Conservation (phyloP, 179 eudicot genomes). For the Sideroxylon spinosum region DNA sequence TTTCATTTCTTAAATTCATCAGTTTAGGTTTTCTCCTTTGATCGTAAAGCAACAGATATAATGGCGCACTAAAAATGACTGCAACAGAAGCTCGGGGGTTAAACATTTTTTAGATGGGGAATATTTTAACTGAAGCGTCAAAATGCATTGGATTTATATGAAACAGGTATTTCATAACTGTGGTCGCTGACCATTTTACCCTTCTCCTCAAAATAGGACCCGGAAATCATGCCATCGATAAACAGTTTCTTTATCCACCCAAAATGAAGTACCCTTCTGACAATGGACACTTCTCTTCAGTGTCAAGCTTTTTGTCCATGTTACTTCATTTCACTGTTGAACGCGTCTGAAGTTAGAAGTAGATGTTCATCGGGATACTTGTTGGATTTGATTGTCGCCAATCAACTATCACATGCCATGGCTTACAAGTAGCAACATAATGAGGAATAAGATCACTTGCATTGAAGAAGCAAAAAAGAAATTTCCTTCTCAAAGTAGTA, state of each 20-base stretch:
- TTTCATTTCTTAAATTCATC: background rate
- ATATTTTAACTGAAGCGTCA: background rate
- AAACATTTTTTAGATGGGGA: background rate
- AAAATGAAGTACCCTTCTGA: constrained; percentile 10
- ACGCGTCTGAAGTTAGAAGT: background rate
- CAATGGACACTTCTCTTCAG: background rate
- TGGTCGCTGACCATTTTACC: constrained; percentile 43
- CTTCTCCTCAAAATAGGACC: constrained; percentile 50
- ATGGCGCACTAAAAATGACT: background rate
- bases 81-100: background rate
- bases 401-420: constrained; percentile 55
- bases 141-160: background rate
- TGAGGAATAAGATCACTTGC: constrained; percentile 54
- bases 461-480: too few relatives aligned
- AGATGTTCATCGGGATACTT: constrained; percentile 14
- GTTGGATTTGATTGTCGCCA: constrained; percentile 15
- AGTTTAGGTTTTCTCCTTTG: background rate
- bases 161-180: background rate
- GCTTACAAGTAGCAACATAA: constrained; percentile 67
- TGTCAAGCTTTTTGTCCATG: background rate
- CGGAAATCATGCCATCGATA: constrained; percentile 75
- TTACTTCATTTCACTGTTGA: constrained; percentile 1
- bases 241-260: constrained; percentile 65
- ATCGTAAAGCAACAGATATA: background rate
- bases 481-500: too few relatives aligned